phyloP scores from a whole-genome alignment of 2,329 filamentous ascomycete species.

The Phialophora macrospora region DNA sequence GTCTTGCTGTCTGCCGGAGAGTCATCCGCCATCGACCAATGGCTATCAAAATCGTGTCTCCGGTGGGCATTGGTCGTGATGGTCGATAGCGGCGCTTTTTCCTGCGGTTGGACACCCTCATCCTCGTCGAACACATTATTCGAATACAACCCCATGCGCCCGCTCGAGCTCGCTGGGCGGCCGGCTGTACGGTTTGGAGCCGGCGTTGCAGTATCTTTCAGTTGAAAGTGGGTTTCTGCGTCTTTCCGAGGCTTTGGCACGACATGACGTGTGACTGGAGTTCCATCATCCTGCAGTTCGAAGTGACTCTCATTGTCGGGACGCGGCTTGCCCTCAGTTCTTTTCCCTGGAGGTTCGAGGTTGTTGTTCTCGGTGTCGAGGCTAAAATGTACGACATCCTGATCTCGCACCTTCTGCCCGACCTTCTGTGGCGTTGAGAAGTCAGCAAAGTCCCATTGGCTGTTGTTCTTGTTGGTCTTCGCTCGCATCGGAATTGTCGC shows the following conservation, averaged over 20 bases:
- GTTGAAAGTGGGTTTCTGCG: conserved; percentile 80
- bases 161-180: conserved; percentile 40
- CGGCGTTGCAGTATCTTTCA: conserved; percentile 67
- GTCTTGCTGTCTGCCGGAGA: conserved; percentile 58
- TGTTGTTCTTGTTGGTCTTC: conserved; percentile 55
- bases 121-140: conserved; percentile 73
- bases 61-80: conserved; percentile 76
- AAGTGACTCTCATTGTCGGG: conserved; percentile 84
- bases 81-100: conserved; percentile 61
- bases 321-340: conserved; percentile 61
- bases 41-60: conserved; percentile 74
- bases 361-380: conserved; percentile 72
- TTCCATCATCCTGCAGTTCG: conserved; percentile 73
- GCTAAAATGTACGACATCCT: conserved; percentile 74
- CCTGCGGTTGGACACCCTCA: conserved; percentile 49
- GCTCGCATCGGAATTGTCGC: conserved; percentile 31
- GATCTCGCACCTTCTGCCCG: conserved; percentile 64
- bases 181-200: conserved; percentile 46
- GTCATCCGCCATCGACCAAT: conserved; percentile 77
- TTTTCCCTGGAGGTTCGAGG: conserved; percentile 43
- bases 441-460: conserved; percentile 87
- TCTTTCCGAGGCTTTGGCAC: conserved; percentile 70
- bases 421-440: conserved; percentile 82
- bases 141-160: conserved; percentile 73
- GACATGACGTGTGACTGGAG: conserved; percentile 35